These are phyloP conservation scores for Calonectria pseudoreteaudii DNA, from an alignment of 2,329 filamentous ascomycete genomes.

Conservation along the genomic window DNA sequence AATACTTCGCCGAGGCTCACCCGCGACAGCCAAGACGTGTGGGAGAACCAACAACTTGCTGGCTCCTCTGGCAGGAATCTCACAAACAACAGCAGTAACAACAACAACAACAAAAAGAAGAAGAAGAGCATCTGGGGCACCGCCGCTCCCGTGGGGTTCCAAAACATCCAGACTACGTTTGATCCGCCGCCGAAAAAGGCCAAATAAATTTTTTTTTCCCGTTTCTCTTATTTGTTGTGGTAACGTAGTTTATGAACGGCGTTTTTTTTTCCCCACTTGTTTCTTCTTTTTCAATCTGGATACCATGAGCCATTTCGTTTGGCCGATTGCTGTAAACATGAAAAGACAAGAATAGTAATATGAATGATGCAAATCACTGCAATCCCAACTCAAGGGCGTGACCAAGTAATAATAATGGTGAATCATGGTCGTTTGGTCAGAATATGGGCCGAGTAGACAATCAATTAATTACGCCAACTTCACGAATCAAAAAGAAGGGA, in stretches of 20 bases:
- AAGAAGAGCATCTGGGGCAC: slow-evolving; percentile 38
- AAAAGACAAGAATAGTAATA: neutral
- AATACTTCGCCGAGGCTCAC: slow-evolving; percentile 16
- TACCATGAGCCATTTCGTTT: neutral
- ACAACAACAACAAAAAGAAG: slow-evolving; percentile 19
- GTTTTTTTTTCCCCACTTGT: neutral
- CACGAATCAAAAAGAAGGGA: neutral
- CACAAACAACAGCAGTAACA: too few relatives aligned
- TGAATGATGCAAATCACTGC: neutral
- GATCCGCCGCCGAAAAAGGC: slow-evolving; percentile 50
- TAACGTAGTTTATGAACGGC: neutral
- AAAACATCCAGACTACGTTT: slow-evolving; percentile 54
- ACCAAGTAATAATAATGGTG: neutral
- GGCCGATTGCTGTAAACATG: neutral
- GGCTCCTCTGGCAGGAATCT: slow-evolving; percentile 25
- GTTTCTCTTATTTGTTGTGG: neutral
- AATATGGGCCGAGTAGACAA: neutral
- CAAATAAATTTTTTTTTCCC: neutral
- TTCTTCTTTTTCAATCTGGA: too few relatives aligned
- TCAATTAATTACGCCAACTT: neutral
- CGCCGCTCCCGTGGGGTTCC: slow-evolving; percentile 51
- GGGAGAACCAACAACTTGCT: slow-evolving; percentile 29
- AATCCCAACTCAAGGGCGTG: neutral
- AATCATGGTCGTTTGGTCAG: neutral
- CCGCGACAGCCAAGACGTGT: slow-evolving; percentile 29